Base-by-base conservation (phyloP, 129 eudicot species). In the Artemisia tridentata region DNA sequence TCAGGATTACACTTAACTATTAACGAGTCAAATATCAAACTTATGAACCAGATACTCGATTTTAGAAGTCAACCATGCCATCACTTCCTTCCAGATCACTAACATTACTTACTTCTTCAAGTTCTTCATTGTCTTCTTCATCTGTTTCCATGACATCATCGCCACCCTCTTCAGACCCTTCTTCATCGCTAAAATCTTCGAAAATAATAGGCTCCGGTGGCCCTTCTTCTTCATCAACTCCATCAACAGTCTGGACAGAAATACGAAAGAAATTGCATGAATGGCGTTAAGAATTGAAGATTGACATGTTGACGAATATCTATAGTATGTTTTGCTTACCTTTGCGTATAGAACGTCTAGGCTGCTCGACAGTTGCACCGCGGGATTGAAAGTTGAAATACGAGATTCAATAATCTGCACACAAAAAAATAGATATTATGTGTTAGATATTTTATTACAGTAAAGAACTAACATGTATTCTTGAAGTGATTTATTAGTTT, bases 381-480 rank as follows among this genome's bases (percentile, higher is more conserved):
- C 80, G 3, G 85, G 72, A 38, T 73, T 52, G 75, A 86, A 85
- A 67, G 82, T 89, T 7, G 95, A 80, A 63, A 85, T 80, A 57
- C 96, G 83, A 62, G 98, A 81, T 66, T 92, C 96, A 16, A 89
- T 84, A 17, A 89, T 82, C 98, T 92, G 86, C 77, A 73, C 46
- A 57, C 9, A 53, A 0, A 1, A 50, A 11, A 0, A 41, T 11
- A 0, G n/a, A 38, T 38, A 38, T 38, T 7, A 38, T 38, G 45
- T 38, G 11, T 7, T 38, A 7, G 45, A 38, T 38, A 1, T 7
- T 38, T 38, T 38, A 8, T 38, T 7, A 38, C 45, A 11, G 45
- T 38, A 29, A 38, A 38, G 8, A 38, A 38, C 10, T 7, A 2
- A 38, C 45, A 38, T 38, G 9, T 34, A 38, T 38, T 38, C 7